phyloP scores from a whole-genome alignment of 2,329 filamentous ascomycete genomes.

The Capronia americana region DNA sequence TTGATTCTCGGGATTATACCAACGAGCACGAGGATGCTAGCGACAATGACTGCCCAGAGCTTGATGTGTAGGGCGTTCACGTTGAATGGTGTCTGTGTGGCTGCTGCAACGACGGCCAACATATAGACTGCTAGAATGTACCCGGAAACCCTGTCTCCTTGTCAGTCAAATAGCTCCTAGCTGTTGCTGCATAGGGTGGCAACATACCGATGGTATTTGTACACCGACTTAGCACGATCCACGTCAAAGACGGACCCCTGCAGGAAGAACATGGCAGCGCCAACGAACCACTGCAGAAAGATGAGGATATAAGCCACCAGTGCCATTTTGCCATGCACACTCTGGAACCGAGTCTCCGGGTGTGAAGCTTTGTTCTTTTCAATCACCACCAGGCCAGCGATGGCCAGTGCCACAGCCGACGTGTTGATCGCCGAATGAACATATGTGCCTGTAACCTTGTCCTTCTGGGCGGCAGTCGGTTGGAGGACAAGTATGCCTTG shows the following conservation, averaged over 20 bases:
- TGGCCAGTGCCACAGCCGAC: slow-evolving; percentile 49
- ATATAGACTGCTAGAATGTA: slow-evolving; percentile 75
- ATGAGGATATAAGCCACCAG: slow-evolving; percentile 74
- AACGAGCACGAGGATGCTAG: slow-evolving; percentile 68
- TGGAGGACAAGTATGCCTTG: slow-evolving; percentile 86
- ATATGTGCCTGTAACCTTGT: slow-evolving; percentile 70
- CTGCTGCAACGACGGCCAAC: slow-evolving; percentile 74
- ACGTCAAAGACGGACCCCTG: slow-evolving; percentile 74
- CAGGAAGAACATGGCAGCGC: slow-evolving; percentile 80
- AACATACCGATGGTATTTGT: slow-evolving; percentile 75
- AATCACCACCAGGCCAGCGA: slow-evolving; percentile 53
- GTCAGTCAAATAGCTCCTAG: slow-evolving; percentile 3
- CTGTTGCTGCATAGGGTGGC: not conserved
- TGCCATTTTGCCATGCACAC: slow-evolving; percentile 82
- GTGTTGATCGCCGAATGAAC: slow-evolving; percentile 73
- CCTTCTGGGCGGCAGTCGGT: slow-evolving; percentile 76
- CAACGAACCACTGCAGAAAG: slow-evolving; percentile 75
- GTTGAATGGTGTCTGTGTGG: slow-evolving; percentile 79
- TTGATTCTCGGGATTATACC: slow-evolving; percentile 81
- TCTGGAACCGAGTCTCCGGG: slow-evolving; percentile 73
- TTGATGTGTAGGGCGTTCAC: slow-evolving; percentile 71
- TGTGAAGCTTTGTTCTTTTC: slow-evolving; percentile 78
- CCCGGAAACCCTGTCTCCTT: slow-evolving; percentile 64
- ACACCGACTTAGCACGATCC: slow-evolving; percentile 79
- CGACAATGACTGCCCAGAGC: slow-evolving; percentile 76